Conservation (phyloP, 2,329 filamentous ascomycete genomes). For the Xylaria sp. region DNA sequence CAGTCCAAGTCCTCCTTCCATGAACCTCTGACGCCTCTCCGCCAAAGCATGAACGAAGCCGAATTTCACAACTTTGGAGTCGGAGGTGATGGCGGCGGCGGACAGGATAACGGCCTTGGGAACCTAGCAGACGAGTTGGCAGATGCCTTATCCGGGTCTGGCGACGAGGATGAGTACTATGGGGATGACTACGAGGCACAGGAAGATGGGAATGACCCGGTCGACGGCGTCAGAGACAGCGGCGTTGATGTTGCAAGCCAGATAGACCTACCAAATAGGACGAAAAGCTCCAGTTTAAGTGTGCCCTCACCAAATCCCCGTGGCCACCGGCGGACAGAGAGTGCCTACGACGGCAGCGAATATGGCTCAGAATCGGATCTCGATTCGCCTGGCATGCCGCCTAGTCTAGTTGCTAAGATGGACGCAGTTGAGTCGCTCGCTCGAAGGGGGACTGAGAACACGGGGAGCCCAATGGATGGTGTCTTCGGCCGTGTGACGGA, state of each 20-base stretch:
- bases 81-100: slow-evolving; percentile 55
- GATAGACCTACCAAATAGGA: slow-evolving; percentile 44
- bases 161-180: slow-evolving; percentile 66
- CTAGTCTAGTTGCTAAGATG: slow-evolving; percentile 74
- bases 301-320: slow-evolving; percentile 57
- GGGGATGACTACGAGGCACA: slow-evolving; percentile 53
- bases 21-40: slow-evolving; percentile 61
- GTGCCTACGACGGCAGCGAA: slow-evolving; percentile 77
- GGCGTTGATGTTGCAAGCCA: slow-evolving; percentile 57
- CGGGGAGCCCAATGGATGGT: slow-evolving; percentile 71
- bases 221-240: slow-evolving; percentile 54
- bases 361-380: slow-evolving; percentile 79
- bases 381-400: slow-evolving; percentile 74
- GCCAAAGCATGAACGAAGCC: slow-evolving; percentile 60
- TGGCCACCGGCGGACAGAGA: slow-evolving; percentile 63
- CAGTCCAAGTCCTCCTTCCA: slow-evolving; percentile 64
- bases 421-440: slow-evolving; percentile 78
- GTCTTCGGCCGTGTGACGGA: slow-evolving; percentile 77
- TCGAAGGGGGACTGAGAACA: slow-evolving; percentile 72
- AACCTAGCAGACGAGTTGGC: slow-evolving; percentile 86
- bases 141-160: slow-evolving; percentile 75
- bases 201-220: slow-evolving; percentile 41
- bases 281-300: slow-evolving; percentile 56
- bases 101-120: slow-evolving; percentile 69
- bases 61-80: slow-evolving; percentile 58